Evolutionary conservation across 495 filamentous ascomycete genomes (phyloP).

Genomic region (Chaetomium fimeti): DNA sequence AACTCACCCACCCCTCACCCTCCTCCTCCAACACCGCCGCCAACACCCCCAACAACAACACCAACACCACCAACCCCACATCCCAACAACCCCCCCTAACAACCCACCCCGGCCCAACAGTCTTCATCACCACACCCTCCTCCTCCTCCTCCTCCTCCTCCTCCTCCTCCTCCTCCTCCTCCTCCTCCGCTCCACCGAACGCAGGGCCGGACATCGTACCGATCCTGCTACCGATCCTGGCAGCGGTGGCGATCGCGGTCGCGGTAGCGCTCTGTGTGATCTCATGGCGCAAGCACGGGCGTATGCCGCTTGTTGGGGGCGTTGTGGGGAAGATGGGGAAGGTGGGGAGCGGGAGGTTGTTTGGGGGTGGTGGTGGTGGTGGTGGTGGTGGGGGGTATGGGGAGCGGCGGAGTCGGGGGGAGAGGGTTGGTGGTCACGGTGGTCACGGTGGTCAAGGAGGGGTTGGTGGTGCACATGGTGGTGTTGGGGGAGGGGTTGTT

Average conservation of each 20-base stretch:
- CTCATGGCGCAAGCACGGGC: conserved; percentile 23
- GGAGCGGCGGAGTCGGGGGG: conserved; percentile 28
- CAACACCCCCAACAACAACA: not conserved
- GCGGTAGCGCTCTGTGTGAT: conserved; percentile 23
- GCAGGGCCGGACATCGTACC: conserved; percentile 16
- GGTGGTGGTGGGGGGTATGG: conserved; percentile 29
- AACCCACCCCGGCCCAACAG: conserved; percentile 21
- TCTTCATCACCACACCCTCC: conserved; percentile 22
- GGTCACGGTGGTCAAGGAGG: not conserved
- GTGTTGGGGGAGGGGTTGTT: not conserved
- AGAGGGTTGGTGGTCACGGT: conserved; percentile 20
- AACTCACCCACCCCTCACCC: conserved; percentile 20
- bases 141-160: no score
- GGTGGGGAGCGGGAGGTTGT: not conserved
- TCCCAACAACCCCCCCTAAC: not conserved
- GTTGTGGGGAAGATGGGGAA: not conserved
- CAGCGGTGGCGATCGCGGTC: conserved; percentile 14
- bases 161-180: no score
- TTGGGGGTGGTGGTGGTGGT: conserved; percentile 4
- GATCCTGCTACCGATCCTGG: conserved; percentile 33
- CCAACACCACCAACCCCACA: conserved; percentile 17
- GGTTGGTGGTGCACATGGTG: no score
- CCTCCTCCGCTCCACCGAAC: not conserved
- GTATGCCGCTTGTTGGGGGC: conserved; percentile 23
- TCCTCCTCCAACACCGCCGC: conserved; percentile 11